A percentile compares a stretch with the other conserved stretches of the same genome.
phyloP scores from a whole-genome alignment of 345 rosid genomes.

The Populus davidiana region DNA sequence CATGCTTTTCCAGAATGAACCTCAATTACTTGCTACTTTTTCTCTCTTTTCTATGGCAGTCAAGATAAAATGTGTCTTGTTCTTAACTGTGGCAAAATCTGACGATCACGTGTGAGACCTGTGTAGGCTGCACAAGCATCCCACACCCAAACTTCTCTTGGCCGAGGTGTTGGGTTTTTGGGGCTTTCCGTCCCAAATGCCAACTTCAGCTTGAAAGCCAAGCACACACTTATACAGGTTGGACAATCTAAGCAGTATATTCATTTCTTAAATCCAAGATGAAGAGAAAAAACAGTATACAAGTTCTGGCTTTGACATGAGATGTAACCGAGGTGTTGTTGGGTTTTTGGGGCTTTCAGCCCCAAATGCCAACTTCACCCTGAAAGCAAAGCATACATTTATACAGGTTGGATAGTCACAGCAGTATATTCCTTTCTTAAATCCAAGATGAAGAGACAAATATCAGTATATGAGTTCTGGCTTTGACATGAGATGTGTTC shows the following conservation, averaged over 20 bases:
- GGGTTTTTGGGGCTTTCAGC: background rate
- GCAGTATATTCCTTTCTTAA: background rate
- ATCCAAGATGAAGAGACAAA: background rate
- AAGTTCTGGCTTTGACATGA: background rate
- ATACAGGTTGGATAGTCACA: background rate
- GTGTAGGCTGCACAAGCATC: background rate
- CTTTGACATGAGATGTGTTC: background rate
- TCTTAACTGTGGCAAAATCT: background rate
- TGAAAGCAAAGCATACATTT: background rate
- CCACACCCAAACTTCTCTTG: background rate
- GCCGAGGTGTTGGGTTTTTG: background rate
- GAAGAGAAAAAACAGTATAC: background rate
- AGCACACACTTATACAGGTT: background rate
- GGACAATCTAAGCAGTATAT: background rate
- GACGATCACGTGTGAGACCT: background rate
- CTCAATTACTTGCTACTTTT: background rate
- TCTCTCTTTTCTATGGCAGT: constrained; percentile 1
- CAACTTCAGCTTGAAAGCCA: background rate
- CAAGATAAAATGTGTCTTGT: background rate
- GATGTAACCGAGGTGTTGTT: background rate
- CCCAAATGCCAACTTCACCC: background rate
- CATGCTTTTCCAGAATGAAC: background rate
- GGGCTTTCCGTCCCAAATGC: background rate
- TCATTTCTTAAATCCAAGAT: background rate
- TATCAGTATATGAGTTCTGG: background rate